These are phyloP conservation scores for Ilyonectria mors-panacis DNA, from an alignment of 2,329 filamentous ascomycete species.

Conservation along the genomic window DNA sequence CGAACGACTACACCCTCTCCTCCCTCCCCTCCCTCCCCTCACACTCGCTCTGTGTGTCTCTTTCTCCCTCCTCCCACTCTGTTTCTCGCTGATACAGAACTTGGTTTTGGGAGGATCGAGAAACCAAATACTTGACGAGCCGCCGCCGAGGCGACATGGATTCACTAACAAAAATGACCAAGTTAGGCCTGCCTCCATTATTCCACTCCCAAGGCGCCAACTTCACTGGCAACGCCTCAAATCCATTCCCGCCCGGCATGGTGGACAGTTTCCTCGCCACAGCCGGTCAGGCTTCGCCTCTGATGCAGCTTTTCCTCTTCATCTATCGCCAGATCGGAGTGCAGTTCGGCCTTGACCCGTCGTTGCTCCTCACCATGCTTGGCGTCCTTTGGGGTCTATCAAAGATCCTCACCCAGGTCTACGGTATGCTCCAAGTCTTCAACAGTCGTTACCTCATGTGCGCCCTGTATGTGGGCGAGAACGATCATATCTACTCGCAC, in stretches of 20 bases:
- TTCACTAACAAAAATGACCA: constrained; percentile 47
- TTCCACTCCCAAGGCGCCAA: constrained; percentile 42
- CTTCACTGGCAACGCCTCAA: constrained; percentile 38
- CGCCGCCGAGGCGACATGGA: constrained; percentile 36
- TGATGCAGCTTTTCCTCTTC: constrained; percentile 60
- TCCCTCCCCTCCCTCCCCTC: neutral
- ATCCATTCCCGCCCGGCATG: constrained; percentile 50
- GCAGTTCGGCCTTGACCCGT: constrained; percentile 65
- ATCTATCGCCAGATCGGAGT: constrained; percentile 62
- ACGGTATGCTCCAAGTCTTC: constrained; percentile 53
- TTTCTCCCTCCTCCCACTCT: neutral
- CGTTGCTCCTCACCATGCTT: constrained; percentile 60
- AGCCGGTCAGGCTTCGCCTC: constrained; percentile 60
- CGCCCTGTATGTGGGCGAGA: constrained; percentile 66
- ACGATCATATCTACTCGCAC: constrained; percentile 71
- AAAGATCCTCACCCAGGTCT: constrained; percentile 54
- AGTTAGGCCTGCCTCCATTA: constrained; percentile 50
- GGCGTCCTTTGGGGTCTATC: constrained; percentile 65
- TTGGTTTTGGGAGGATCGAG: neutral
- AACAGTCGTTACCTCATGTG: constrained; percentile 65
- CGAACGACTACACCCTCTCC: neutral
- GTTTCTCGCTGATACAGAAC: neutral
- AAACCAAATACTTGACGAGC: neutral
- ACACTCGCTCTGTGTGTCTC: neutral
- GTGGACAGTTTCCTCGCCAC: constrained; percentile 63